Evolutionary conservation across 371 early-diverging fungal genomes (phyloP).

Genomic region (Mortierella sp.): DNA sequence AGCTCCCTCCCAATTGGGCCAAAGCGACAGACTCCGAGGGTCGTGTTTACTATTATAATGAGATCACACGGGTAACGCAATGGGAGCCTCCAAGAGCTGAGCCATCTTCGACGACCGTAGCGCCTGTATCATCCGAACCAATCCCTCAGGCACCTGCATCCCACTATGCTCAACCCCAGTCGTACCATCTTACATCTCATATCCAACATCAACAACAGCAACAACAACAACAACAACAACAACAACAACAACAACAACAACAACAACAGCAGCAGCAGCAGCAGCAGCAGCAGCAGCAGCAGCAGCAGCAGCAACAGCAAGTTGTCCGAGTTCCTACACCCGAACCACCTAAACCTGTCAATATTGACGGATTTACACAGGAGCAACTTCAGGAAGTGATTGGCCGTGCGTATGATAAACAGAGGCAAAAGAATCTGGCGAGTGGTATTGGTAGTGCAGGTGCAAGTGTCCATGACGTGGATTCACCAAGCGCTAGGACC

Average conservation of each 20-base stretch:
- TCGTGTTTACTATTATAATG: slow-evolving; percentile 55
- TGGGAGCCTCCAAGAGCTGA: slow-evolving; percentile 52
- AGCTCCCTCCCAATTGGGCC: slow-evolving; percentile 53
- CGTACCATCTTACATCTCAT: slow-evolving; percentile 1
- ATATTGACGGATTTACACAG: slow-evolving; percentile 59
- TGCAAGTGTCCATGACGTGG: slow-evolving; percentile 56
- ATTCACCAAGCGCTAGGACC: slow-evolving; percentile 49
- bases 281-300: not conserved
- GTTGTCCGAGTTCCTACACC: slow-evolving; percentile 21
- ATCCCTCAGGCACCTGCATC: slow-evolving; percentile 17
- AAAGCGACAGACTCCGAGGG: slow-evolving; percentile 52
- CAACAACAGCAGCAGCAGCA: not conserved
- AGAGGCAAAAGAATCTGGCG: slow-evolving; percentile 45
- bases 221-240: slow-evolving; percentile 3
- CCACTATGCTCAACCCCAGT: slow-evolving; percentile 1
- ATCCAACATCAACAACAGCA: not conserved
- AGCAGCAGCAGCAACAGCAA: slow-evolving; percentile 1
- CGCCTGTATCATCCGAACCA: slow-evolving; percentile 5
- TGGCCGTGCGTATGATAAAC: slow-evolving; percentile 59
- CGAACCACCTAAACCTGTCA: slow-evolving; percentile 53
- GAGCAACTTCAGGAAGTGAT: slow-evolving; percentile 63
- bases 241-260: not conserved
- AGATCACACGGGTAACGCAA: slow-evolving; percentile 50
- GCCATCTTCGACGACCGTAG: slow-evolving; percentile 9
- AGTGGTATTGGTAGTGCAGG: slow-evolving; percentile 31